Percentiles rank a stretch among this genome's conserved stretches.
Evolutionary conservation across 1,284 basidiomycete genomes (phyloP).

Genomic region (Rhodotorula glutinis): DNA sequence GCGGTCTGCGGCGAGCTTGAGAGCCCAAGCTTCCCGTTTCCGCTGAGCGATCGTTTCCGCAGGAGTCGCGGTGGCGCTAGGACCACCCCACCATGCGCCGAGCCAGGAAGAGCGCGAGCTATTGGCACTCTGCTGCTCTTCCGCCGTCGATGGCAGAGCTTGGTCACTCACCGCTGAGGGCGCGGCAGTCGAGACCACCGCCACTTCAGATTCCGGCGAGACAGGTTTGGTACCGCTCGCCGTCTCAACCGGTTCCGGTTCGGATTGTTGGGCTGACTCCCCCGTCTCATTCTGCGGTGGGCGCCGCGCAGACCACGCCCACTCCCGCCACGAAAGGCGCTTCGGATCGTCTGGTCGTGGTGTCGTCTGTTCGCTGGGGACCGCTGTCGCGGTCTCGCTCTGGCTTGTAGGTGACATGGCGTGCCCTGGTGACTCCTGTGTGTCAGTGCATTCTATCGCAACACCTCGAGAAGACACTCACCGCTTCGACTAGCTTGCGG

Average conservation of each 20-base stretch:
- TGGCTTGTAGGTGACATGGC: neutral
- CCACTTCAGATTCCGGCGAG: too few species aligned
- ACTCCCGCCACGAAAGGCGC: neutral
- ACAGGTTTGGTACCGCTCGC: too few species aligned
- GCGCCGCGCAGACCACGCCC: neutral
- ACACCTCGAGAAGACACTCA: neutral
- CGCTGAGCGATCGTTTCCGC: slow-evolving; percentile 7
- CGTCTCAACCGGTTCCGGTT: neutral
- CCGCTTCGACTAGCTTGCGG: neutral
- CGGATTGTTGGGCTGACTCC: neutral
- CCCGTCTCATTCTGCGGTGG: neutral
- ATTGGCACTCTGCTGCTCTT: too few species aligned
- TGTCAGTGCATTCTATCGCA: too few species aligned
- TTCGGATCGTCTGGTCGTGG: neutral
- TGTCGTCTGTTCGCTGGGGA: neutral
- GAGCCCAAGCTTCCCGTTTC: slow-evolving; percentile 20
- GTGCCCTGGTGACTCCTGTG: too few species aligned
- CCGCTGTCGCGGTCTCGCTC: neutral
- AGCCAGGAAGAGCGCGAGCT: neutral
- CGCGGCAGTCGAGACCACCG: too few species aligned
- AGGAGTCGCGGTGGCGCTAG: neutral
- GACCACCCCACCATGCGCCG: slow-evolving; percentile 5
- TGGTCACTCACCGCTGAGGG: too few species aligned
- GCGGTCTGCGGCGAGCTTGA: slow-evolving; percentile 14
- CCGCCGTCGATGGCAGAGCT: too few species aligned